Conservation (phyloP, 2,329 filamentous ascomycete genomes). For the Lasiodiplodia hormozganensis region DNA sequence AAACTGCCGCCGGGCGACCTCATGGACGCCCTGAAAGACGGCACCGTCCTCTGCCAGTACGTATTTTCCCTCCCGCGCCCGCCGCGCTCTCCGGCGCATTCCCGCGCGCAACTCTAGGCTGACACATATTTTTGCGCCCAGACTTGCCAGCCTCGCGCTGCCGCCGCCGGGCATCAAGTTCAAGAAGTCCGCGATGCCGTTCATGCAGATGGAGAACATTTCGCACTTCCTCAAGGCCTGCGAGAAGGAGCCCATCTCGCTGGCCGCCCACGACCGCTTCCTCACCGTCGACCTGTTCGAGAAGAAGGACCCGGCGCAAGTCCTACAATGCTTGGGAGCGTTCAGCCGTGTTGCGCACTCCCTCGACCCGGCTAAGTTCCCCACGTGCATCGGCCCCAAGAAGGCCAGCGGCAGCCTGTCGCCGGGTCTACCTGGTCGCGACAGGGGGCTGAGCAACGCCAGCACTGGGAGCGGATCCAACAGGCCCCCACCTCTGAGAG, state of each 20-base stretch:
- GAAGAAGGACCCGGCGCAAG: conserved; percentile 93
- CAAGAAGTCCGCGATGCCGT: conserved; percentile 93
- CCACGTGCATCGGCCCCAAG: conserved; percentile 77
- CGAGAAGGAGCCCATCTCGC: conserved; percentile 81
- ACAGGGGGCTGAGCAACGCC: conserved; percentile 44
- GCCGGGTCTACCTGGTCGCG: conserved; percentile 37
- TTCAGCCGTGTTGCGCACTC: conserved; percentile 87
- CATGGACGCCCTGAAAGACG: conserved; percentile 86
- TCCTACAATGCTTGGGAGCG: conserved; percentile 87
- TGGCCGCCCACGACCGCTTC: conserved; percentile 94
- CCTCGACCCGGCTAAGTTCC: conserved; percentile 76
- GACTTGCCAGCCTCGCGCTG: conserved; percentile 80
- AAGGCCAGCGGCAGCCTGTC: conserved; percentile 47
- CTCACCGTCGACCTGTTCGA: conserved; percentile 97
- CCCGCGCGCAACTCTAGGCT: conserved; percentile 1
- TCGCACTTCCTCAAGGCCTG: conserved; percentile 92
- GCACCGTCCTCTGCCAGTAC: conserved; percentile 90
- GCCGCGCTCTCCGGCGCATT: conserved; percentile 7
- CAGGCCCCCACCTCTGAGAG: conserved; percentile 39
- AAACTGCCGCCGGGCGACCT: conserved; percentile 76
- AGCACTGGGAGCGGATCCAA: conserved; percentile 44
- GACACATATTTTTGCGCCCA: conserved; percentile 45
- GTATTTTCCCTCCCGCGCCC: not conserved
- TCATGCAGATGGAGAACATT: conserved; percentile 99
- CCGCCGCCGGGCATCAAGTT: conserved; percentile 83